Percentiles rank a stretch among this genome's conserved stretches.
These are phyloP conservation scores for Termitomyces sp. DNA, from an alignment of 768 basidiomycete genomes.

Conservation along the genomic window DNA sequence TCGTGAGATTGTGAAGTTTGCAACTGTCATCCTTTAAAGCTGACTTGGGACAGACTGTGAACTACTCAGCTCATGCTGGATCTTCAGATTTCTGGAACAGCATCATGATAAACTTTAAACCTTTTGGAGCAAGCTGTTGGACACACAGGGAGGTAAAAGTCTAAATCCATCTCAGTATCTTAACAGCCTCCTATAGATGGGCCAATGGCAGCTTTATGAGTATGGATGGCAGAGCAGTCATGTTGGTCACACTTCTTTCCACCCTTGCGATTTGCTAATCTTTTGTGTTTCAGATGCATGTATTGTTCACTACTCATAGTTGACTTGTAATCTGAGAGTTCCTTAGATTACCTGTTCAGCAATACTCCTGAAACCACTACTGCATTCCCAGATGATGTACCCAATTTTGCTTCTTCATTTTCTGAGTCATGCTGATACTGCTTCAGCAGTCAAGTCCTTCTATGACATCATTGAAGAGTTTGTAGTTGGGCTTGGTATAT, in stretches of 20 bases:
- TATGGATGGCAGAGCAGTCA: constrained; percentile 39
- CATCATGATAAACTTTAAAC: constrained; percentile 26
- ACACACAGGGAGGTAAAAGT: constrained; percentile 21
- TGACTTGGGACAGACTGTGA: constrained; percentile 10
- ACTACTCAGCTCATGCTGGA: constrained; percentile 24
- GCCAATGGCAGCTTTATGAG: constrained; percentile 44
- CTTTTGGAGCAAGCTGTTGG: constrained; percentile 28
- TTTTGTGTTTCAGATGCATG: constrained; percentile 22
- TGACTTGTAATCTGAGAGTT: neutral
- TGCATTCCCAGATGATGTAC: constrained; percentile 54
- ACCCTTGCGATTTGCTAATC: neutral
- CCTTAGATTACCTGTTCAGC: constrained; percentile 44
- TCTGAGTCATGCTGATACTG: constrained; percentile 2
- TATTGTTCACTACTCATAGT: neutral
- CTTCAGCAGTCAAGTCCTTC: constrained; percentile 18
- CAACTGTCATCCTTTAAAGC: constrained; percentile 22
- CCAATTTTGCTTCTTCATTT: constrained; percentile 1
- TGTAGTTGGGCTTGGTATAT: constrained; percentile 17
- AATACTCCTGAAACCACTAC: constrained; percentile 43
- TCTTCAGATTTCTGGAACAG: constrained; percentile 21
- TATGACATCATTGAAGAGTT: constrained; percentile 21
- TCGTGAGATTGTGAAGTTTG: constrained; percentile 18
- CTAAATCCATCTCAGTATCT: constrained; percentile 18
- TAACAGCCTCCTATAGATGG: constrained; percentile 27
- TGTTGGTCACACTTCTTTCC: constrained; percentile 25